phyloP scores from a whole-genome alignment of 2,329 filamentous ascomycete species.

The Colletotrichum liaoningense region DNA sequence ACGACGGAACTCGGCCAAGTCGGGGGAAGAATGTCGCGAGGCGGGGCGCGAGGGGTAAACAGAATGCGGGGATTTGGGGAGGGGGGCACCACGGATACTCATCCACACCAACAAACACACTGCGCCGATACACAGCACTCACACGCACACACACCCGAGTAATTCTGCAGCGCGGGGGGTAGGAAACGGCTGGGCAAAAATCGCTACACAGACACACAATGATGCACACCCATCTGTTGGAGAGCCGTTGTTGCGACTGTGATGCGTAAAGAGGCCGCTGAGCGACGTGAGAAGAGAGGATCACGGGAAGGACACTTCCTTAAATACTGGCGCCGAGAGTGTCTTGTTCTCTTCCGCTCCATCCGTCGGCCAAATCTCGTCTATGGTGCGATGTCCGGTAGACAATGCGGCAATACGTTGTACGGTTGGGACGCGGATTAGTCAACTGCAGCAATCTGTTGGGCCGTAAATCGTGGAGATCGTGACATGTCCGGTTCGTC shows the following conservation, averaged over 20 bases:
- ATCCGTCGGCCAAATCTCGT: not conserved
- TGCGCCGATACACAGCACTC: not conserved
- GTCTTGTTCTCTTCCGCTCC: not conserved
- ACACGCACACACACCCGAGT: not conserved
- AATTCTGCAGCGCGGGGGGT: not conserved
- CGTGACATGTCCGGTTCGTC: not conserved
- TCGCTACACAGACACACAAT: not conserved
- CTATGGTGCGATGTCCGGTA: not conserved
- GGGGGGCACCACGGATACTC: not conserved
- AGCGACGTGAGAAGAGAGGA: not conserved
- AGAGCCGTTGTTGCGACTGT: not conserved
- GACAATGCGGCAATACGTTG: not conserved
- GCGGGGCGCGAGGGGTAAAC: slow-evolving; percentile 30
- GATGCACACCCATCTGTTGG: slow-evolving; percentile 12
- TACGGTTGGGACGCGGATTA: not conserved
- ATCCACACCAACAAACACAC: not conserved
- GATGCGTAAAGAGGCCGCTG: not conserved
- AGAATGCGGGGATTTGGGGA: slow-evolving; percentile 29
- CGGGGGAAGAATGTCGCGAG: slow-evolving; percentile 35
- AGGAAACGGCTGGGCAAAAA: not conserved
- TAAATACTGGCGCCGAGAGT: not conserved
- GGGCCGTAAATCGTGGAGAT: not conserved
- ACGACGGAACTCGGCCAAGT: slow-evolving; percentile 17
- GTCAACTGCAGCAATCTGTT: not conserved
- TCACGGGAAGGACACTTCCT: not conserved